Evolutionary conservation across 257 asterid genomes (phyloP).

Genomic region (Knoxia roxburghii): DNA sequence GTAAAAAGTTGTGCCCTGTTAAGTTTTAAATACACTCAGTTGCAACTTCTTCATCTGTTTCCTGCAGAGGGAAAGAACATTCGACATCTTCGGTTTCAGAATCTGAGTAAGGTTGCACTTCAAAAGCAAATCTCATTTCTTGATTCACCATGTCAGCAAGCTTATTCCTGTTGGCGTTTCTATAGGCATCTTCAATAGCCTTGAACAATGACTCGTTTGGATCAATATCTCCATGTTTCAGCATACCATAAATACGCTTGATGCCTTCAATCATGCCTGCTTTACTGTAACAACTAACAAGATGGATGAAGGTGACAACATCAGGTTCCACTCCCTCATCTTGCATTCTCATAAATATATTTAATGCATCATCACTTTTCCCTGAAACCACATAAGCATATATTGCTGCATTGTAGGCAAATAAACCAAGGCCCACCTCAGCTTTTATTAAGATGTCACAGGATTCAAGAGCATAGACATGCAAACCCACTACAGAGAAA

Average conservation of each 20-base stretch:
- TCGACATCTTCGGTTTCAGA: constrained; percentile 39
- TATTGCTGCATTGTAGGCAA: constrained; percentile 75
- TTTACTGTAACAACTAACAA: constrained; percentile 74
- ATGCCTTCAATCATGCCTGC: constrained; percentile 90
- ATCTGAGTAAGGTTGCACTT: constrained; percentile 28
- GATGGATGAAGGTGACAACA: constrained; percentile 56
- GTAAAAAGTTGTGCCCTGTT: background rate
- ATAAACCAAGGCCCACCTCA: constrained; percentile 37
- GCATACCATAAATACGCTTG: constrained; percentile 59
- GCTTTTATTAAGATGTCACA: constrained; percentile 46
- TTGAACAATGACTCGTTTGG: constrained; percentile 51
- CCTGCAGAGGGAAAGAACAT: constrained; percentile 1
- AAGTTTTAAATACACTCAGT: background rate
- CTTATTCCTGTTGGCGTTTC: constrained; percentile 51
- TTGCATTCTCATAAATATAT: constrained; percentile 78
- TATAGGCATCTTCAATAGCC: constrained; percentile 67
- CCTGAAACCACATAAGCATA: constrained; percentile 62
- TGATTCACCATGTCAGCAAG: constrained; percentile 71
- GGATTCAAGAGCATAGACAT: constrained; percentile 63
- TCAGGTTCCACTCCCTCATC: constrained; percentile 81
- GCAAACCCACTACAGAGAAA: constrained; percentile 60
- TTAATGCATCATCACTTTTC: constrained; percentile 62
- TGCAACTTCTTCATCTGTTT: background rate
- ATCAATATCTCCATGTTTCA: constrained; percentile 56
- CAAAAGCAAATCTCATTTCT: constrained; percentile 59